phyloP scores from a whole-genome alignment of 495 filamentous ascomycete genomes.

The Apodospora peruviana region DNA sequence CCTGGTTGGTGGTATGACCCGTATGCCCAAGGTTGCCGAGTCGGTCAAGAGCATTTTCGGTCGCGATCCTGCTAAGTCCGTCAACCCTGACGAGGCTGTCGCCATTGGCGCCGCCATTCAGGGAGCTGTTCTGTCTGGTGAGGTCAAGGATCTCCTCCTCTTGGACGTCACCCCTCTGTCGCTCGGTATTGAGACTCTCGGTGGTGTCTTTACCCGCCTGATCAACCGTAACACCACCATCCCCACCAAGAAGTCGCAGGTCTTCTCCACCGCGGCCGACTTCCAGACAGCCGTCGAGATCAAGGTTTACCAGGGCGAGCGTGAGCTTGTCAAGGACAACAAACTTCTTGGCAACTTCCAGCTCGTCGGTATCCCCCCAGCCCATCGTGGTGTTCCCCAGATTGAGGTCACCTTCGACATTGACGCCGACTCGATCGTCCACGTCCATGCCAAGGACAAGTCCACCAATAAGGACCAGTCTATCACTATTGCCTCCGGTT shows the following conservation, averaged over 20 bases:
- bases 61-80: conserved; percentile 95
- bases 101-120: conserved; percentile 98
- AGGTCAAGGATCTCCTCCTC: conserved; percentile 92
- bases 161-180: conserved; percentile 97
- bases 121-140: conserved; percentile 93
- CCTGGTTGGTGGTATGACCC: conserved; percentile 98
- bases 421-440: conserved; percentile 97
- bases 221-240: conserved; percentile 99
- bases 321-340: conserved; percentile 98
- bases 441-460: conserved; percentile 99
- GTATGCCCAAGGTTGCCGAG: conserved; percentile 98
- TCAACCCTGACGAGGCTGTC: conserved; percentile 98
- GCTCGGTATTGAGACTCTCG: conserved; percentile 98
- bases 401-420: conserved; percentile 99
- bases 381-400: conserved; percentile 96
- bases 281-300: conserved; percentile 99
- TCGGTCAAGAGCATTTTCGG: conserved; percentile 97
- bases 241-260: conserved; percentile 98
- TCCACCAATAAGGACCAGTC: conserved; percentile 99
- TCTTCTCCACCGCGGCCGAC: conserved; percentile 97
- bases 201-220: conserved; percentile 97
- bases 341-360: conserved; percentile 99
- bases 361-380: conserved; percentile 94
- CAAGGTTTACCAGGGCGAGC: conserved; percentile 99
- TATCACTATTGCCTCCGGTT: conserved; percentile 97